Evolutionary conservation across 176 grass and related monocot genomes (phyloP).

Genomic region (Zoysia japonica): DNA sequence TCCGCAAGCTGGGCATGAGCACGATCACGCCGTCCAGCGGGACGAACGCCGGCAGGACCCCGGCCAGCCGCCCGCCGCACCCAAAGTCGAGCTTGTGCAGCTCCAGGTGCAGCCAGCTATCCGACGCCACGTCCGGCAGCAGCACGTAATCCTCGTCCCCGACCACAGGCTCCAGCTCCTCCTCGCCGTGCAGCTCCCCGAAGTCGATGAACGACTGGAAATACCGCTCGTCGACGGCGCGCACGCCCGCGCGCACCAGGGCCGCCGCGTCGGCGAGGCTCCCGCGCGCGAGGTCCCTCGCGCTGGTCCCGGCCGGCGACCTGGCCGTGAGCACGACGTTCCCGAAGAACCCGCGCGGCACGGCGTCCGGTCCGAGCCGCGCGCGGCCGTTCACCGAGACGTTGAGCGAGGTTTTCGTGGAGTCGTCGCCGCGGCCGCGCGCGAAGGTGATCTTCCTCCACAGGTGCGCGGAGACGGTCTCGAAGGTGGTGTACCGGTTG

Average conservation of each 20-base stretch:
- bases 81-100: constrained; percentile 50
- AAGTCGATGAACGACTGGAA: constrained; percentile 69
- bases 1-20: constrained; percentile 40
- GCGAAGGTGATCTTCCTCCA: constrained; percentile 58
- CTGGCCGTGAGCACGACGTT: constrained; percentile 50
- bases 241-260: constrained; percentile 37
- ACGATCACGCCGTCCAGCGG: constrained; percentile 54
- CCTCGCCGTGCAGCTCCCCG: constrained; percentile 31
- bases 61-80: constrained; percentile 33
- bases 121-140: constrained; percentile 35
- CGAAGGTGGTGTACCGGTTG: constrained; percentile 56
- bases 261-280: constrained; percentile 34
- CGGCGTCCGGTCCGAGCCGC: constrained; percentile 4
- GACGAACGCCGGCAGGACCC: constrained; percentile 40
- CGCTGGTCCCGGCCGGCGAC: constrained; percentile 1
- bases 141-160: constrained; percentile 32
- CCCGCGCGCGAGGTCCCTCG: not conserved
- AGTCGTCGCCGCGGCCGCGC: constrained; percentile 21
- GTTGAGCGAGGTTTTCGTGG: constrained; percentile 25
- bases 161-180: constrained; percentile 27
- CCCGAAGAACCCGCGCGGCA: constrained; percentile 51
- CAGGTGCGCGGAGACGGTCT: constrained; percentile 47
- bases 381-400: constrained; percentile 54
- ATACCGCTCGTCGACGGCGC: constrained; percentile 21
- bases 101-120: constrained; percentile 54